Conservation (phyloP, 768 basidiomycete species). For the Hygrocybe coccinea region DNA sequence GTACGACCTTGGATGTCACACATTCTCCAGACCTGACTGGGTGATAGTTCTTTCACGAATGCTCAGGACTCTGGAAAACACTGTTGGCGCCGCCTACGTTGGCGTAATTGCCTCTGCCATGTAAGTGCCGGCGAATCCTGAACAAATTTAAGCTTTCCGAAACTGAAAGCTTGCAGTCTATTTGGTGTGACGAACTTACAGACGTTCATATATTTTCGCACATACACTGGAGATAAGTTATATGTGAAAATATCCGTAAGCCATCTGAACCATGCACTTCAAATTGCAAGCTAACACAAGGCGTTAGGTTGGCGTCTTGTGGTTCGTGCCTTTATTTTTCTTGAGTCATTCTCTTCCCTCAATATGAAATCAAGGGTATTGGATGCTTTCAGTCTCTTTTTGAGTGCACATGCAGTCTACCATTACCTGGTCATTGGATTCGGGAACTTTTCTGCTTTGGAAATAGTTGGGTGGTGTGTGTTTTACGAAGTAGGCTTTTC, state of each 20-base stretch:
- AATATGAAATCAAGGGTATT: constrained; percentile 21
- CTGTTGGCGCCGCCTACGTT: constrained; percentile 27
- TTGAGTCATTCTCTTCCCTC: neutral
- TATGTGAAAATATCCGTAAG: constrained; percentile 14
- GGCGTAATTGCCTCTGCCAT: constrained; percentile 25
- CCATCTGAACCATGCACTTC: neutral
- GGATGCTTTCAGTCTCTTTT: constrained; percentile 25
- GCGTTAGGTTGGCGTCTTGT: neutral
- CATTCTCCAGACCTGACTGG: too few relatives aligned
- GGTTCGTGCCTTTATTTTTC: neutral
- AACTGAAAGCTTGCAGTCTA: constrained; percentile 7
- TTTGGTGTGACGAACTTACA: constrained; percentile 23
- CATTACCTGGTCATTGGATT: constrained; percentile 23
- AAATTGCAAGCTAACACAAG: neutral
- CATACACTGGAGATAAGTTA: constrained; percentile 15
- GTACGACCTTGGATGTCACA: too few relatives aligned
- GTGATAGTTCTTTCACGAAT: neutral
- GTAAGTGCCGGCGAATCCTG: constrained; percentile 18
- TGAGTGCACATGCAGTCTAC: constrained; percentile 28
- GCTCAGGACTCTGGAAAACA: constrained; percentile 20
- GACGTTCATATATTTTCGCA: constrained; percentile 18
- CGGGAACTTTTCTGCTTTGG: constrained; percentile 16
- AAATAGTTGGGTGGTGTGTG: constrained; percentile 1
- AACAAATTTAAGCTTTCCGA: neutral
- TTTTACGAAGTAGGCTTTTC: neutral